Percentiles rank a stretch among this genome's conserved stretches.
Evolutionary conservation across 192 early-diverging fungal genomes (phyloP).

Genomic region (Linnemannia schmuckeri): DNA sequence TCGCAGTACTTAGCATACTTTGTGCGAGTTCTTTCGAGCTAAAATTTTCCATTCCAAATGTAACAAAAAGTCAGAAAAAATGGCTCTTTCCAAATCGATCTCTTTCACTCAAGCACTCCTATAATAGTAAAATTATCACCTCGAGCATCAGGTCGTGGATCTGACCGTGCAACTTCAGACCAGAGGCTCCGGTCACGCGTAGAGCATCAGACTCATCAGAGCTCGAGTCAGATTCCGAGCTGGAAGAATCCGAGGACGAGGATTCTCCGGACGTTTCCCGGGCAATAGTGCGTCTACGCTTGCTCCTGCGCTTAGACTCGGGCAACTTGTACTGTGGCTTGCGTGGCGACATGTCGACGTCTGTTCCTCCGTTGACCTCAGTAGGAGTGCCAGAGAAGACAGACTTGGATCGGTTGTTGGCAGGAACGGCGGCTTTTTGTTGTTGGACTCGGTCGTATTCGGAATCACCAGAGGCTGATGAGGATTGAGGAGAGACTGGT

Average conservation of each 20-base stretch:
- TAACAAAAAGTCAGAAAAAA: neutral
- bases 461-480: neutral
- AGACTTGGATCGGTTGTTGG: neutral
- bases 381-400: neutral
- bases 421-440: neutral
- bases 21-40: slow-evolving; percentile 40
- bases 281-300: neutral
- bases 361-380: neutral
- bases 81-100: neutral
- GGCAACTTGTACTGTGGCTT: neutral
- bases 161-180: slow-evolving; percentile 30
- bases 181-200: neutral
- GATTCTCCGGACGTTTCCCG: neutral
- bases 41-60: neutral
- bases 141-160: slow-evolving; percentile 46
- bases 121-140: neutral
- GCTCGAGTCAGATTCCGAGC: slow-evolving; percentile 15
- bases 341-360: neutral
- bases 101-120: neutral
- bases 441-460: neutral
- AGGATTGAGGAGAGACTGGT: neutral
- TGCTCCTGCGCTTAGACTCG: neutral
- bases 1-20: slow-evolving; percentile 47
- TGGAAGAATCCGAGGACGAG: slow-evolving; percentile 13
- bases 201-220: slow-evolving; percentile 32